These are phyloP conservation scores for Macrolepiota albuminosa DNA, from an alignment of 768 basidiomycete genomes.

Conservation along the genomic window DNA sequence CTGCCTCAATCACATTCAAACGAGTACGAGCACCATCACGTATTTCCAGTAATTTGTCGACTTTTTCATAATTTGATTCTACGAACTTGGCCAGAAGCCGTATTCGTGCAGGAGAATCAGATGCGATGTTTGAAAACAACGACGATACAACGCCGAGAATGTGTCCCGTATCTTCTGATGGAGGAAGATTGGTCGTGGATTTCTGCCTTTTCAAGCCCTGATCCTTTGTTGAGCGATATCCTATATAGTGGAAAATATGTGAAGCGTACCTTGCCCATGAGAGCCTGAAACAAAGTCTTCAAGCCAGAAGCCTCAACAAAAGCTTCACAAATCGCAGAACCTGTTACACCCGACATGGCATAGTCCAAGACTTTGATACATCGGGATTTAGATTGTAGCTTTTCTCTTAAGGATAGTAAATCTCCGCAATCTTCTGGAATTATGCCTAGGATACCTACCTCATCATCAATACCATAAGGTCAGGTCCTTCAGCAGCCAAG, in stretches of 20 bases:
- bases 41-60: slow-evolving; percentile 88
- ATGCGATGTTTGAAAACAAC: slow-evolving; percentile 79
- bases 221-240: slow-evolving; percentile 7
- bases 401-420: slow-evolving; percentile 51
- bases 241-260: background rate
- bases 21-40: slow-evolving; percentile 65
- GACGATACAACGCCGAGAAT: slow-evolving; percentile 86
- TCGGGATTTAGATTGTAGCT: slow-evolving; percentile 71
- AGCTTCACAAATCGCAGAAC: slow-evolving; percentile 67
- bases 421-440: slow-evolving; percentile 5
- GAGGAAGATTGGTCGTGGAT: slow-evolving; percentile 36
- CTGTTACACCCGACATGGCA: slow-evolving; percentile 76
- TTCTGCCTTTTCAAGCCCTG: slow-evolving; percentile 66
- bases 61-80: slow-evolving; percentile 88
- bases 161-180: slow-evolving; percentile 82
- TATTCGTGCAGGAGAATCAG: slow-evolving; percentile 75
- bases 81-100: slow-evolving; percentile 92
- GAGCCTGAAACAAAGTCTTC: slow-evolving; percentile 83
- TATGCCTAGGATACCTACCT: slow-evolving; percentile 52
- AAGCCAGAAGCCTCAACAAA: slow-evolving; percentile 88
- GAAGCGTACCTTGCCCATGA: slow-evolving; percentile 83
- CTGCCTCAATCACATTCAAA: slow-evolving; percentile 55
- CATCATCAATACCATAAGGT: slow-evolving; percentile 98
- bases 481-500: slow-evolving; percentile 87
- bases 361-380: slow-evolving; percentile 91